Evolutionary conservation across 2,329 filamentous ascomycete genomes (phyloP).

Genomic region (Colletotrichum gigasporum): DNA sequence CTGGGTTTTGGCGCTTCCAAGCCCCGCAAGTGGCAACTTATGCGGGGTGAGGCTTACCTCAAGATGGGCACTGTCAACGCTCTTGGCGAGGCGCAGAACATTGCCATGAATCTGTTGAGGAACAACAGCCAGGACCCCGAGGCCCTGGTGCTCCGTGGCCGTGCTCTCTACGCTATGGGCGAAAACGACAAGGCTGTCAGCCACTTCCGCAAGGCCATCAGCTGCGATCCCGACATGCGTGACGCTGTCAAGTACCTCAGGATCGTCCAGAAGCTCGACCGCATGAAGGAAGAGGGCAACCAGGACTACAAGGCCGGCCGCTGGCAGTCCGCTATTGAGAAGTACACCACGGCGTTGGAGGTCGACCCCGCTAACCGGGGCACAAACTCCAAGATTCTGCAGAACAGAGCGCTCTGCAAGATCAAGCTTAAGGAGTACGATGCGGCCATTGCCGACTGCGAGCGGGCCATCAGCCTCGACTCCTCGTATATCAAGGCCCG

Average conservation of each 20-base stretch:
- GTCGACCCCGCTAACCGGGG: constrained; percentile 90
- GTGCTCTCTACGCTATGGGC: constrained; percentile 88
- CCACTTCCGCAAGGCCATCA: constrained; percentile 89
- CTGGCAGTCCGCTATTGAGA: constrained; percentile 82
- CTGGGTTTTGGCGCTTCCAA: constrained; percentile 79
- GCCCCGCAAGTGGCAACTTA: constrained; percentile 92
- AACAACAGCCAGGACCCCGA: constrained; percentile 93
- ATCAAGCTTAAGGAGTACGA: constrained; percentile 86
- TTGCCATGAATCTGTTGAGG: constrained; percentile 87
- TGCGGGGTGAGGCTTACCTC: constrained; percentile 90
- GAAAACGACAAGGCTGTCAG: constrained; percentile 96
- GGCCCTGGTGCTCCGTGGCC: constrained; percentile 87
- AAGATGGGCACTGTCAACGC: constrained; percentile 93
- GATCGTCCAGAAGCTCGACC: constrained; percentile 89
- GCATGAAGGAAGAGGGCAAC: constrained; percentile 95
- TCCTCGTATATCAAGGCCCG: constrained; percentile 88
- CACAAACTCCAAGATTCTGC: constrained; percentile 93
- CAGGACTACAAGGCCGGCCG: constrained; percentile 85
- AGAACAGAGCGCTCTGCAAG: constrained; percentile 90
- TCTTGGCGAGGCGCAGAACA: constrained; percentile 89
- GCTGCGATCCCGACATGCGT: constrained; percentile 90
- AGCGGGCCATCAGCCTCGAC: constrained; percentile 83
- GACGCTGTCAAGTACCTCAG: constrained; percentile 89
- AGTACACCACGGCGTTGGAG: constrained; percentile 83
- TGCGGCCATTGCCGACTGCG: constrained; percentile 85